phyloP scores from a whole-genome alignment of 192 early-diverging fungal genomes.

The Endogone sp. region DNA sequence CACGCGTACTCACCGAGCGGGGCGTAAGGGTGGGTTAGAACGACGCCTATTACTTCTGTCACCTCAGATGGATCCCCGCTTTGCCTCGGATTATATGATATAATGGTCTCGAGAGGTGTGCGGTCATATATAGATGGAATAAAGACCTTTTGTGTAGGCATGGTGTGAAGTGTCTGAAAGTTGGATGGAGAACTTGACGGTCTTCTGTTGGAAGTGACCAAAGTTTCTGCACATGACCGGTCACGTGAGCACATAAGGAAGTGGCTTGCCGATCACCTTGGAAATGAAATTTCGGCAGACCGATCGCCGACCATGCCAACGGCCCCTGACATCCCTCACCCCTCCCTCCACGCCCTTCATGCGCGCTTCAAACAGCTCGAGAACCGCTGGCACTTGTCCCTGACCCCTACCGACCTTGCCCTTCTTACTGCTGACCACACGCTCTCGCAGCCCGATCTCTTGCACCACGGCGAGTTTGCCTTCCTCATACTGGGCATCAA shows the following conservation, averaged over 20 bases:
- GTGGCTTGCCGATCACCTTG: neutral
- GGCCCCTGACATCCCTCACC: no score
- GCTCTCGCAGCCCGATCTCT: neutral
- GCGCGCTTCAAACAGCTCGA: neutral
- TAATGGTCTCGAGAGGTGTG: neutral
- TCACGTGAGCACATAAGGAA: neutral
- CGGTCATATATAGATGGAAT: neutral
- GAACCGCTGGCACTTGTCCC: neutral
- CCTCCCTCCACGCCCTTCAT: neutral
- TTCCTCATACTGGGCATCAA: constrained; percentile 2
- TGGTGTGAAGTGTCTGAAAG: neutral
- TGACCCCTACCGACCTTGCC: neutral
- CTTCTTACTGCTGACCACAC: neutral
- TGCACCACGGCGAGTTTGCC: constrained; percentile 11
- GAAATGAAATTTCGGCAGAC: no score
- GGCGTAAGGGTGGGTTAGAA: neutral
- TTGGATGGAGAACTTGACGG: no score
- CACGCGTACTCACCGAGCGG: neutral
- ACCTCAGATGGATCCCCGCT: neutral
- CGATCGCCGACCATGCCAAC: no score
- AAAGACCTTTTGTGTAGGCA: neutral
- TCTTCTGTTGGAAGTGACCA: no score
- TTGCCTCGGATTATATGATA: neutral
- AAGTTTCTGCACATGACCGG: no score
- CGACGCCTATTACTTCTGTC: neutral